Conservation (phyloP, 805 yeast genomes). For the Zygosaccharomyces lentus region DNA sequence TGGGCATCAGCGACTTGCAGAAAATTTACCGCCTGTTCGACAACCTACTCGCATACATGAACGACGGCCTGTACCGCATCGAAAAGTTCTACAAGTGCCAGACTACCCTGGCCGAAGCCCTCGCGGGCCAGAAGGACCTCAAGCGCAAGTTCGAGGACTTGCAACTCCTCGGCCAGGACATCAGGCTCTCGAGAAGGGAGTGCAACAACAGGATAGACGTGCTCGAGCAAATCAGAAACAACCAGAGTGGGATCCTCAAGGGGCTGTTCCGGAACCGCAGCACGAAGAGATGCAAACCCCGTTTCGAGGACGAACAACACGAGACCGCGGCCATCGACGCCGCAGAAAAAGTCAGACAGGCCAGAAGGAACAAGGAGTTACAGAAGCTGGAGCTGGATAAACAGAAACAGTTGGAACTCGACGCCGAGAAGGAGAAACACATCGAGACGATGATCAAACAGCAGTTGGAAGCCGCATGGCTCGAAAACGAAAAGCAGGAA, state of each 20-base stretch:
- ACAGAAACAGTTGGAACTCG: conserved; percentile 14
- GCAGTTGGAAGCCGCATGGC: conserved; percentile 25
- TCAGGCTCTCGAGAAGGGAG: conserved; percentile 22
- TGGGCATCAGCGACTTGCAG: conserved; percentile 8
- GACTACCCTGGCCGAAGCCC: conserved; percentile 13
- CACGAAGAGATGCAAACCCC: conserved; percentile 4
- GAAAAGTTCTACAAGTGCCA: conserved; percentile 21
- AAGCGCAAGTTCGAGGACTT: conserved; percentile 22
- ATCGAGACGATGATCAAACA: conserved; percentile 26
- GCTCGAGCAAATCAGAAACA: conserved; percentile 11
- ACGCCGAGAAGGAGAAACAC: conserved; percentile 20
- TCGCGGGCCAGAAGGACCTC: conserved; percentile 15
- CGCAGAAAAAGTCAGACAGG: conserved; percentile 22
- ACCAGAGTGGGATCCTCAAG: conserved; percentile 8
- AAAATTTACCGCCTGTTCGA: conserved; percentile 19
- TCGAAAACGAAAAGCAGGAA: conserved; percentile 9
- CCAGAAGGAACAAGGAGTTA: conserved; percentile 15
- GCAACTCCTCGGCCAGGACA: conserved; percentile 30
- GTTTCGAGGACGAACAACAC: conserved; percentile 20
- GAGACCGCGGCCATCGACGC: conserved; percentile 23
- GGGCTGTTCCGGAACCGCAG: conserved; percentile 8
- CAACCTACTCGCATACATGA: conserved; percentile 21
- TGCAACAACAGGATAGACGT: conserved; percentile 10
- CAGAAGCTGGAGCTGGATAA: conserved; percentile 15
- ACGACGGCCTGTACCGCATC: conserved; percentile 25